Evolutionary conservation across 306 rosid genomes (phyloP), one percentile per base, ranked within the genome.

Genomic region (Calophaca sinica): DNA sequence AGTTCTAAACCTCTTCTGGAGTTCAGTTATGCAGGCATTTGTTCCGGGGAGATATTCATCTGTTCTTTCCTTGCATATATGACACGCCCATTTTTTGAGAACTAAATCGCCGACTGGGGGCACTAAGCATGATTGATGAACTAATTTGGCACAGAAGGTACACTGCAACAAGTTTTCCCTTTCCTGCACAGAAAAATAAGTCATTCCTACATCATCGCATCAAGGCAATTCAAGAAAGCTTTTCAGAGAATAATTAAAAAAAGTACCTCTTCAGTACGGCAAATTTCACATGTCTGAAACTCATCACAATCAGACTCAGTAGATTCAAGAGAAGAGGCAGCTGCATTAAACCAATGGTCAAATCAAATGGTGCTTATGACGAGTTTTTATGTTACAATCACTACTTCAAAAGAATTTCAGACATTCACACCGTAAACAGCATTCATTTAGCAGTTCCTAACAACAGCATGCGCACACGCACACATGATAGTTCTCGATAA

Each of bases 221-320:
- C 75, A 55, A 64, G 74, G 49, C 15, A 69, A 44, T 39, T 63
- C 10, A 75, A 68, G 38, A 62, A 48, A 48, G 44, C 7, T 5
- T 72, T 57, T 42, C 11, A 52, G 46, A 5, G 52, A 52, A 10
- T 14, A 62, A 29, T 11, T 29, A 13, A 31, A 77, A 65, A 51
- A 41, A 33, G n/a, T 58, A 89, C 98, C 94, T 85, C 89, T 79
- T 89, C 94, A 67, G 79, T 20, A 72, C 76, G 82, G 90, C 98
- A 93, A 38, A 88, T 86, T 74, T 90, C 96, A 60, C 98, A 93
- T 7, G 88, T 90, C 81, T 87, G 98, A 82, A 90, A 88, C 82
- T 93, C 98, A 9, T 90, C 98, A 82, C 26, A 74, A 38, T 90
- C 96, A 60, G 97, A 90, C 79, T 89, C 98, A 9, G 84, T 52